Evolutionary conservation across 371 early-diverging fungal genomes (phyloP), one percentile per base, ranked within the genome.

Genomic region (Cokeromyces recurvatus): DNA sequence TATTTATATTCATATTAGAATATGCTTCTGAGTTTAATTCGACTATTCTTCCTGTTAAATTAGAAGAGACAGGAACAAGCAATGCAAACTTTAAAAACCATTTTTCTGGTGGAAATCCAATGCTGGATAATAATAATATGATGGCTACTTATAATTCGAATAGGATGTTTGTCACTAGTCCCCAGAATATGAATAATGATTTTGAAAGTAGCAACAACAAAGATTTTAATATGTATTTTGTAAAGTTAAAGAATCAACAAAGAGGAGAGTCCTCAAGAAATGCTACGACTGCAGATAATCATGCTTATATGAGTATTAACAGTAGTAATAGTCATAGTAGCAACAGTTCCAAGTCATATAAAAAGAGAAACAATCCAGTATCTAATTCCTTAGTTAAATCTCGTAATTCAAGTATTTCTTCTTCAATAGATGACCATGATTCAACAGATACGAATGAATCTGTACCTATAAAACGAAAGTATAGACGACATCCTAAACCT

Each of bases 401-500:
- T 32, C 29, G 41, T 24, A 45, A 39, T 17, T 37, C 29, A 20
- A 47, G 53, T 12, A n/a, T n/a, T n/a, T 32, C 43, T 4, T 62
- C 66, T 0, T 66, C 67, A 1, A 66, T 55, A 23, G 62, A 62
- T 11, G 63, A 66, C n/a, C 44, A 57, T 34, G 53, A 53, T 29
- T 58, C 49, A 3, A 41, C 40, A 3, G 45, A 52, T 20, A 58
- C 54, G 11, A 47, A 57, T 29, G 47, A 19, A 12, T 41, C 40
- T 29, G 34, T 32, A 2, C 57, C 47, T 4, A 38, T 44, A 3
- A 77, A 77, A 43, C 53, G 78, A 21, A 69, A 66, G 42, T 75
- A 77, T 38, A 41, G 71, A 23, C 59, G 75, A 6, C 76, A 70
- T 32, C 61, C 78, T n/a, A 72, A 73, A 40, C 62, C 64, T 1